A percentile compares a stretch with the other conserved stretches of the same genome.
These are phyloP conservation scores for Cryphonectria parasitica DNA, from an alignment of 2,329 filamentous ascomycete species.

Conservation along the genomic window DNA sequence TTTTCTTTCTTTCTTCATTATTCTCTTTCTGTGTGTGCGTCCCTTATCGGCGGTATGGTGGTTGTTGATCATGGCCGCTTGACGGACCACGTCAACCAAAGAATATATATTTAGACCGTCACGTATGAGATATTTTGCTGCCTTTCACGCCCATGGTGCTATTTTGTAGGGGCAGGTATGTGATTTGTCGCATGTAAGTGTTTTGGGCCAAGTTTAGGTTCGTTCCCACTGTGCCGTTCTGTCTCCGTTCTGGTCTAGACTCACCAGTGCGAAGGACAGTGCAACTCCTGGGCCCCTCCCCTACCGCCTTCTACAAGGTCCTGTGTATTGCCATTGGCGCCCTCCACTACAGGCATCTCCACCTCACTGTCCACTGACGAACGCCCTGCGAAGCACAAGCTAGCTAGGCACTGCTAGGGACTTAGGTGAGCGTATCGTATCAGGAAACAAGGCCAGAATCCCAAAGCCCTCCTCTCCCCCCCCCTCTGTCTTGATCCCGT, in stretches of 20 bases:
- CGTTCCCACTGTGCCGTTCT: not conserved
- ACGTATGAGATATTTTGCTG: not conserved
- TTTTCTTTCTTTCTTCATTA: not conserved
- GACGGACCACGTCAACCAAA: no score
- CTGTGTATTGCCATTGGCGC: not conserved
- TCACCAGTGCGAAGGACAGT: constrained; percentile 1
- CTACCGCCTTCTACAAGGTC: not conserved
- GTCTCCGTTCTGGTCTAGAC: constrained; percentile 9
- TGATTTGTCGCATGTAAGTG: not conserved
- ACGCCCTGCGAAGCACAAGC: not conserved
- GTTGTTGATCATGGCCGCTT: not conserved
- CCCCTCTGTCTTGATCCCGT: not conserved
- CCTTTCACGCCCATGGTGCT: not conserved
- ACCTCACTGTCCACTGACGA: not conserved
- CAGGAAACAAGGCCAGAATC: not conserved
- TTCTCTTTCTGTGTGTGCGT: not conserved
- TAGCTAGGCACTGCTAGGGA: not conserved
- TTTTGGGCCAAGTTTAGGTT: not conserved
- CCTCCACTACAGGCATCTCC: not conserved
- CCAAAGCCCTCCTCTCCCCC: not conserved
- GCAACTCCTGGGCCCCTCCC: not conserved
- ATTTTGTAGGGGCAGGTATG: not conserved
- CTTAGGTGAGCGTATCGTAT: not conserved
- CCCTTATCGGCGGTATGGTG: not conserved
- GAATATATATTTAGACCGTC: not conserved